Conservation (phyloP, 2,329 filamentous ascomycete genomes). For the Phaeosphaeriaceae sp. region DNA sequence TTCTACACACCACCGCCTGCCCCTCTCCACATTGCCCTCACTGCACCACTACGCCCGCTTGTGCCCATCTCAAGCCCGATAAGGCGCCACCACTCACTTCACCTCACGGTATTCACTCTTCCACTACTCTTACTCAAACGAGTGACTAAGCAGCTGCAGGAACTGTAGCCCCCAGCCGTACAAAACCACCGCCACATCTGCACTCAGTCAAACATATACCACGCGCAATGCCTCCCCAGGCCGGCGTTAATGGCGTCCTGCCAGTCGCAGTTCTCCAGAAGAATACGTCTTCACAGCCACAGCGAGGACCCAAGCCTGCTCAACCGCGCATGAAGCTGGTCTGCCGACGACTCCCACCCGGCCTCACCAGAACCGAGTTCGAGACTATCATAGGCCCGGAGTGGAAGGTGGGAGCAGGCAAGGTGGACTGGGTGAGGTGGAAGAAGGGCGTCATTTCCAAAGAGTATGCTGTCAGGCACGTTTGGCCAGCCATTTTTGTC, state of each 20-base stretch:
- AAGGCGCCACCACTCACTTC: not conserved
- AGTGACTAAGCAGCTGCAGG: not conserved
- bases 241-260: constrained; percentile 48
- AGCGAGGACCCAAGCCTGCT: constrained; percentile 51
- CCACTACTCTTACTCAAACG: not conserved
- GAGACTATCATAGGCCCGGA: constrained; percentile 73
- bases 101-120: not conserved
- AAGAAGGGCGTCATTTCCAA: constrained; percentile 78
- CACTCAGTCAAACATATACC: not conserved
- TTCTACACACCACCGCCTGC: not conserved
- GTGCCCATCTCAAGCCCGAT: not conserved
- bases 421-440: constrained; percentile 83
- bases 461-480: constrained; percentile 66
- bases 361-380: constrained; percentile 82
- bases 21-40: constrained; percentile 1
- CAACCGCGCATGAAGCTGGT: constrained; percentile 80
- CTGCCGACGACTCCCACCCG: constrained; percentile 83
- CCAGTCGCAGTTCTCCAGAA: constrained; percentile 48
- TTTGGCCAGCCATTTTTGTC: not conserved
- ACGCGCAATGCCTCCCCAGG: constrained; percentile 37
- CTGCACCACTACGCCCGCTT: not conserved
- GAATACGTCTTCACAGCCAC: constrained; percentile 34
- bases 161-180: not conserved
- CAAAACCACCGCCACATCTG: not conserved
- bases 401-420: constrained; percentile 82